phyloP scores from a whole-genome alignment of 371 early-diverging fungal genomes.

The Dichotomocladium elegans region DNA sequence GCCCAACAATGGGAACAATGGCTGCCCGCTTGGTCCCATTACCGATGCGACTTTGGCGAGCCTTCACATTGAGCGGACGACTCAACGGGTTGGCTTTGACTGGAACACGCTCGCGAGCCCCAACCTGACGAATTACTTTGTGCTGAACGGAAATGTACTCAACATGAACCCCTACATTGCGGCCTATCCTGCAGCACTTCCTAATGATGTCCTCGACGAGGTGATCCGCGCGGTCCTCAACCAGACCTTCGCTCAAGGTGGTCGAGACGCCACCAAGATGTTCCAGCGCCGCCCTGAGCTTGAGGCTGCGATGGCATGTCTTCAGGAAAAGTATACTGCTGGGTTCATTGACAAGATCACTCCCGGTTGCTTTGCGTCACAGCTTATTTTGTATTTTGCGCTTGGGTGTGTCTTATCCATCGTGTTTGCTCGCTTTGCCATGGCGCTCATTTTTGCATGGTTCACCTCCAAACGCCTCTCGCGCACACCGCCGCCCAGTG shows the following conservation, averaged over 20 bases:
- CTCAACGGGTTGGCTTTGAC: slow-evolving; percentile 63
- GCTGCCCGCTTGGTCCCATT: slow-evolving; percentile 28
- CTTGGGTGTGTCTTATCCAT: slow-evolving; percentile 70
- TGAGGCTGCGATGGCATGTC: slow-evolving; percentile 54
- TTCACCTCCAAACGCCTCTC: slow-evolving; percentile 74
- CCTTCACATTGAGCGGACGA: slow-evolving; percentile 25
- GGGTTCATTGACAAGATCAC: slow-evolving; percentile 85
- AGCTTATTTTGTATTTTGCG: slow-evolving; percentile 69
- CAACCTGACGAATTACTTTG: slow-evolving; percentile 53
- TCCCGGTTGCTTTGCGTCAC: slow-evolving; percentile 84
- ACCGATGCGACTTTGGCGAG: slow-evolving; percentile 7
- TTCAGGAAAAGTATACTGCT: slow-evolving; percentile 64
- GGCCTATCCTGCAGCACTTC: slow-evolving; percentile 27
- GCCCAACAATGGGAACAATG: slow-evolving; percentile 35
- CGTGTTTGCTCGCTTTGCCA: slow-evolving; percentile 74
- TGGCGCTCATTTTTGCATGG: slow-evolving; percentile 89
- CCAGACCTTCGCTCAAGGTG: slow-evolving; percentile 38
- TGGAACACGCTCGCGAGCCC: slow-evolving; percentile 56
- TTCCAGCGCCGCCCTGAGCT: slow-evolving; percentile 58
- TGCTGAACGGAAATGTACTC: slow-evolving; percentile 74
- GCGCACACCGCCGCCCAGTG: slow-evolving; percentile 42
- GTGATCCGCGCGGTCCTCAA: slow-evolving; percentile 54
- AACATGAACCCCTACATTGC: slow-evolving; percentile 66
- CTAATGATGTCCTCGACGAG: slow-evolving; percentile 55
- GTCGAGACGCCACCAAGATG: slow-evolving; percentile 70